phyloP scores from a whole-genome alignment of 2,329 filamentous ascomycete genomes.

The Chaetomiaceae sp. region DNA sequence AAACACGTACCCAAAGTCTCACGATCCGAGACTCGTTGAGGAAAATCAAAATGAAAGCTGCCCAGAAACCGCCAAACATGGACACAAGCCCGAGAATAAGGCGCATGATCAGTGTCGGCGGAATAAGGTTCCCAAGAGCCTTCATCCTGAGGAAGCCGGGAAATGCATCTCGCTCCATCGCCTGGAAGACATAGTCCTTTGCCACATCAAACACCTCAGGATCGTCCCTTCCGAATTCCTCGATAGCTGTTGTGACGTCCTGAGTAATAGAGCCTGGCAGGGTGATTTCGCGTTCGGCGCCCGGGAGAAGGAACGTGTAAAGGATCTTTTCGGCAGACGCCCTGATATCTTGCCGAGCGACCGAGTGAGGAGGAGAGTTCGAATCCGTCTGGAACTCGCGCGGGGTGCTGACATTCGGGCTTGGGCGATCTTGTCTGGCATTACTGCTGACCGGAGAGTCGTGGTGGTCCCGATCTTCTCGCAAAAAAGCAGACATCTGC shows the following conservation, averaged over 20 bases:
- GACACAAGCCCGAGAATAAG: conserved; percentile 79
- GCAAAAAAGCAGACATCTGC: conserved; percentile 84
- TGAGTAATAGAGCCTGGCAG: conserved; percentile 82
- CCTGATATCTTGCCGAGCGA: conserved; percentile 83
- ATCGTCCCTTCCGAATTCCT: conserved; percentile 87
- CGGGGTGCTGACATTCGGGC: conserved; percentile 56
- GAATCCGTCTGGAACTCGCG: conserved; percentile 66
- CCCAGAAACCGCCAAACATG: conserved; percentile 92
- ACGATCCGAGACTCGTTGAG: conserved; percentile 69
- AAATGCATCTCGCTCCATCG: conserved; percentile 99
- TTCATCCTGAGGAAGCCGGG: conserved; percentile 94
- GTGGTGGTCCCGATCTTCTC: conserved; percentile 57
- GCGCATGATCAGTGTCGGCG: conserved; percentile 79
- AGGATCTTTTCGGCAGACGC: conserved; percentile 96
- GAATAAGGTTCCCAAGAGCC: conserved; percentile 91
- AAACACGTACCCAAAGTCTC: conserved; percentile 74
- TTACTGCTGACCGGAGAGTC: conserved; percentile 53
- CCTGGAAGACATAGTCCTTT: conserved; percentile 99
- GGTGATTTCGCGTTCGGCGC: conserved; percentile 94
- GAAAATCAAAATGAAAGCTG: conserved; percentile 89
- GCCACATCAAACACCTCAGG: conserved; percentile 95
- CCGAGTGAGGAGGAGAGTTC: conserved; percentile 76
- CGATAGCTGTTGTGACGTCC: conserved; percentile 81
- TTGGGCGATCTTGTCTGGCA: conserved; percentile 41
- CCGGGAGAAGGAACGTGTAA: conserved; percentile 93